Conservation (phyloP, 768 basidiomycete species). For the Guyanaporus albipodus region DNA sequence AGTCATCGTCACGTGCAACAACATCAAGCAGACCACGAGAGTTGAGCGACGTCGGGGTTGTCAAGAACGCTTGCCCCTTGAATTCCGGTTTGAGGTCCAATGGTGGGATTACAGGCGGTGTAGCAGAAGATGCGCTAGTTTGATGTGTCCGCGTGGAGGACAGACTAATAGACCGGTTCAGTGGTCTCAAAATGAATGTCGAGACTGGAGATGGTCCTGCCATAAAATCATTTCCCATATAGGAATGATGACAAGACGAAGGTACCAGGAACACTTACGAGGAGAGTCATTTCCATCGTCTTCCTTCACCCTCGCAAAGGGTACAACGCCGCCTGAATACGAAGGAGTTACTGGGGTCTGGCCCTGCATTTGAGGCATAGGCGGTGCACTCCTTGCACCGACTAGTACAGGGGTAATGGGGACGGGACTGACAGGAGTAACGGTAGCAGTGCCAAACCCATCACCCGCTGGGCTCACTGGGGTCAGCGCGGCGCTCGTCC, state of each 20-base stretch:
- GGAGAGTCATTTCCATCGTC: slow-evolving; percentile 29
- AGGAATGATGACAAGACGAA: background rate
- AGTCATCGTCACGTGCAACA: slow-evolving; percentile 36
- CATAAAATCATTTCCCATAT: background rate
- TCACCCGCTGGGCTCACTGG: slow-evolving; percentile 24
- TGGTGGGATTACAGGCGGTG: slow-evolving; percentile 52
- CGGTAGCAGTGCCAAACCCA: slow-evolving; percentile 18
- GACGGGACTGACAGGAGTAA: slow-evolving; percentile 29
- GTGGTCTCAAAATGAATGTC: slow-evolving; percentile 57
- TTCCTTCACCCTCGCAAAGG: slow-evolving; percentile 26
- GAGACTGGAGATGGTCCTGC: slow-evolving; percentile 50
- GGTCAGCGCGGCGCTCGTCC: slow-evolving; percentile 31
- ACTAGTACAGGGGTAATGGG: slow-evolving; percentile 27
- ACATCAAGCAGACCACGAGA: slow-evolving; percentile 22
- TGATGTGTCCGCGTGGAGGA: slow-evolving; percentile 58
- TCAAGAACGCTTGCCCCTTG: slow-evolving; percentile 31
- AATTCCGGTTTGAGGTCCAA: slow-evolving; percentile 57
- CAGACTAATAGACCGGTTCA: slow-evolving; percentile 64
- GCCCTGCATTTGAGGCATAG: slow-evolving; percentile 11
- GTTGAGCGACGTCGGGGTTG: slow-evolving; percentile 26
- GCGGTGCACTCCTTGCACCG: slow-evolving; percentile 11
- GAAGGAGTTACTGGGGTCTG: slow-evolving; percentile 25
- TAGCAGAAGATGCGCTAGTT: slow-evolving; percentile 37
- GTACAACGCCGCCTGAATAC: slow-evolving; percentile 16
- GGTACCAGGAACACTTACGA: slow-evolving; percentile 37